A percentile compares a stretch with the other conserved stretches of the same genome.
These are phyloP conservation scores for Knoxia roxburghii DNA, from an alignment of 257 asterid genomes.

Conservation along the genomic window DNA sequence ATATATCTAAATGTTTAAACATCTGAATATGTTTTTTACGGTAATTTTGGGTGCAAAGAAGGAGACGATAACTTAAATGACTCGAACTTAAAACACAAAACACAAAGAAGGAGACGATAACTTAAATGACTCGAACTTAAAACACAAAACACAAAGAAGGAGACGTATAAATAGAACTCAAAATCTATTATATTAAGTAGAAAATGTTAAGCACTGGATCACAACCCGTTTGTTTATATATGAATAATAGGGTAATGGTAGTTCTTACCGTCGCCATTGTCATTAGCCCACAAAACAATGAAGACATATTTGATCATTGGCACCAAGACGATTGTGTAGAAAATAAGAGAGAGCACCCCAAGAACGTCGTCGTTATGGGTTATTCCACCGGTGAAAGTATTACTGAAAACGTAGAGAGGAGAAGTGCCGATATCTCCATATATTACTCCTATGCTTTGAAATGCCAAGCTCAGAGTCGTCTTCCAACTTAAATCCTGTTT, in stretches of 20 bases:
- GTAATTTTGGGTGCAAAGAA: too few relatives aligned
- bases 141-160: too few relatives aligned
- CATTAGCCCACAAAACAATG: constrained; percentile 67
- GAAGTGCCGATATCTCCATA: constrained; percentile 92
- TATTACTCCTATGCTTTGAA: constrained; percentile 67
- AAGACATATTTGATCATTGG: constrained; percentile 70
- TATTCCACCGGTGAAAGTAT: constrained; percentile 41
- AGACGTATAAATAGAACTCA: too few relatives aligned
- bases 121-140: too few relatives aligned
- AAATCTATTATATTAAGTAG: too few relatives aligned
- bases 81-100: too few relatives aligned
- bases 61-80: too few relatives aligned
- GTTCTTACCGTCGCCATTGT: constrained; percentile 69
- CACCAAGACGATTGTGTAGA: constrained; percentile 53
- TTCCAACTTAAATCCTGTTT: constrained; percentile 25
- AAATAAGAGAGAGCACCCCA: constrained; percentile 64
- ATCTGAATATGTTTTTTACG: too few relatives aligned
- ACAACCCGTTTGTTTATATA: too few relatives aligned
- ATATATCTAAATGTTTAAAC: too few relatives aligned
- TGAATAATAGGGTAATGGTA: neutral
- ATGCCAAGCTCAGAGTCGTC: constrained; percentile 53
- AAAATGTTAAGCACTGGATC: too few relatives aligned
- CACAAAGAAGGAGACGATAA: too few relatives aligned
- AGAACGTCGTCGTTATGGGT: constrained; percentile 41
- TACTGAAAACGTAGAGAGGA: constrained; percentile 62